Evolutionary conservation across 371 early-diverging fungal species (phyloP).

Genomic region (Gilbertella persicaria): DNA sequence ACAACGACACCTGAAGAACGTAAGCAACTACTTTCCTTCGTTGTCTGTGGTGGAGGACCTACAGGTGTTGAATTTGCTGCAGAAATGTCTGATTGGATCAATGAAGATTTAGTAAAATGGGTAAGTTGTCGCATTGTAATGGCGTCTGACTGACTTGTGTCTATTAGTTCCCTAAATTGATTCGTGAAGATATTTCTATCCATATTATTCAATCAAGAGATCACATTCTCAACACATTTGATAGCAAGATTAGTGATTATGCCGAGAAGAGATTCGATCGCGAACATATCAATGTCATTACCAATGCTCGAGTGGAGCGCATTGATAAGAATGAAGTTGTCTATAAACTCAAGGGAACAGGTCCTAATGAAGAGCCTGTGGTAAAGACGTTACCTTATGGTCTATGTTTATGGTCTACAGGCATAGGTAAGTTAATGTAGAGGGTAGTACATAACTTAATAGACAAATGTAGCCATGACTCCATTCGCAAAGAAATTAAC

Average conservation of each 20-base stretch:
- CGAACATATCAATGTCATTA: slow-evolving; percentile 71
- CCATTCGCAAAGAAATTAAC: slow-evolving; percentile 62
- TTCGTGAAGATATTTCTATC: slow-evolving; percentile 68
- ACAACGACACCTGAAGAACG: slow-evolving; percentile 75
- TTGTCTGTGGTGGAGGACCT: slow-evolving; percentile 85
- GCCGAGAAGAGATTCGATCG: slow-evolving; percentile 77
- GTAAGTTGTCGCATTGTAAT: too few relatives aligned
- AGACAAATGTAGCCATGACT: slow-evolving; percentile 49
- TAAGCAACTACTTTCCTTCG: slow-evolving; percentile 77
- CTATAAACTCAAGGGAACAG: slow-evolving; percentile 44
- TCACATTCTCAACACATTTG: slow-evolving; percentile 84
- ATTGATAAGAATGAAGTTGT: slow-evolving; percentile 55
- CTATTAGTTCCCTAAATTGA: slow-evolving; percentile 65
- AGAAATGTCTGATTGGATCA: slow-evolving; percentile 82
- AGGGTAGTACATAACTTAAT: not conserved
- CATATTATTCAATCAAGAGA: slow-evolving; percentile 73
- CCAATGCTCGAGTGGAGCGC: slow-evolving; percentile 69
- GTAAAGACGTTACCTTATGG: slow-evolving; percentile 61
- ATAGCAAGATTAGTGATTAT: slow-evolving; percentile 64
- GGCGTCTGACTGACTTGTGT: too few relatives aligned
- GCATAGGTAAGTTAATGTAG: slow-evolving; percentile 53
- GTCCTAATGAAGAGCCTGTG: slow-evolving; percentile 11
- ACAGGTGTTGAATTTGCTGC: slow-evolving; percentile 85
- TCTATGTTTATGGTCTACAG: slow-evolving; percentile 86
- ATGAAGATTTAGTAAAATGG: slow-evolving; percentile 77